Evolutionary conservation across 2,329 filamentous ascomycete genomes (phyloP).

Genomic region (Pseudogymnoascus sp.): DNA sequence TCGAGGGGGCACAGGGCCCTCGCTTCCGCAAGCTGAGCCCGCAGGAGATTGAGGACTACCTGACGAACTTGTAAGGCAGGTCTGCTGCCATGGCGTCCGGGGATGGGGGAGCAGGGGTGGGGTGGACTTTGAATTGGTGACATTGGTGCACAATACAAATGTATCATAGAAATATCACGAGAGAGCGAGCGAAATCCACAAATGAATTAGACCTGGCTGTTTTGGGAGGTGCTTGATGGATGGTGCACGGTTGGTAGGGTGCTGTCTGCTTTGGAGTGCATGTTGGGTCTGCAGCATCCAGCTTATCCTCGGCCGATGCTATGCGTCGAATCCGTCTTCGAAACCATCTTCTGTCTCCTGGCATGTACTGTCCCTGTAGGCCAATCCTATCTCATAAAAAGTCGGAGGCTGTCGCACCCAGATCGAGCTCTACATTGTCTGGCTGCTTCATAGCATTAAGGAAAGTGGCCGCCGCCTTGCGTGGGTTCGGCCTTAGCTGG

Average conservation of each 20-base stretch:
- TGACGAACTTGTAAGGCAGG: constrained; percentile 79
- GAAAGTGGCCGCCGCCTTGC: neutral
- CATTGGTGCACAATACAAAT: constrained; percentile 15
- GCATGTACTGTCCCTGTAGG: too few relatives aligned
- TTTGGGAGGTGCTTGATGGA: constrained; percentile 32
- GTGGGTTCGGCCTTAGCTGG: neutral
- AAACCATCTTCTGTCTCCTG: too few relatives aligned
- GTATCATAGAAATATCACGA: constrained; percentile 31
- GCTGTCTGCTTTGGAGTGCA: neutral
- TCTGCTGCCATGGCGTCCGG: neutral
- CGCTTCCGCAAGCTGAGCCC: constrained; percentile 91
- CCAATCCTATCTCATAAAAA: too few relatives aligned
- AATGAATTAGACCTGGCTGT: neutral
- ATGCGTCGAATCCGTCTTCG: too few relatives aligned
- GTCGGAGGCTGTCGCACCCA: too few relatives aligned
- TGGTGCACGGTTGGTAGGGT: constrained; percentile 11
- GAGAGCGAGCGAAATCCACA: constrained; percentile 20
- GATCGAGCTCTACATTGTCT: too few relatives aligned
- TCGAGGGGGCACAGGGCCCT: constrained; percentile 74
- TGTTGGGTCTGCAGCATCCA: neutral
- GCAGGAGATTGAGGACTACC: constrained; percentile 98
- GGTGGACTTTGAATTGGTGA: constrained; percentile 4
- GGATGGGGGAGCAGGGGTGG: neutral
- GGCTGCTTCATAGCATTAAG: neutral
- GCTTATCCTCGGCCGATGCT: neutral